Evolutionary conservation across 306 rosid genomes (phyloP).

Genomic region (Macrotyloma uniflorum): DNA sequence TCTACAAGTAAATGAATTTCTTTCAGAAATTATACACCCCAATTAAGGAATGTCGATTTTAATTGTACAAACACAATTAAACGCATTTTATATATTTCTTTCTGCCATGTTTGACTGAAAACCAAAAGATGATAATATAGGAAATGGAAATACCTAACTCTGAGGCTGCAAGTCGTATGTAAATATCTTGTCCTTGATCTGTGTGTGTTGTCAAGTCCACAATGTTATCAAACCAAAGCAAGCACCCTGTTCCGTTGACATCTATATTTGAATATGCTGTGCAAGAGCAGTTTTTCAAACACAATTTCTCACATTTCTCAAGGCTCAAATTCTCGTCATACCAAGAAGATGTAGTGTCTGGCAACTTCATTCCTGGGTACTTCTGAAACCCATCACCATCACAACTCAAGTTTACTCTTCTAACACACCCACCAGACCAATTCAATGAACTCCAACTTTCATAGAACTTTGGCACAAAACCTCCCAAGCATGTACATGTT

Average conservation of each 20-base stretch:
- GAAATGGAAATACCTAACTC: constrained; percentile 1
- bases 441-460: constrained; percentile 11
- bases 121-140: background rate
- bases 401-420: background rate
- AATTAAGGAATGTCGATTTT: background rate
- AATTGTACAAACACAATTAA: background rate
- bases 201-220: constrained; percentile 26
- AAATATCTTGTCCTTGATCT: constrained; percentile 25
- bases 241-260: constrained; percentile 31
- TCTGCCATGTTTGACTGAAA: background rate
- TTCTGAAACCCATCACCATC: background rate
- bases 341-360: constrained; percentile 24
- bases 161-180: constrained; percentile 10
- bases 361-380: constrained; percentile 15
- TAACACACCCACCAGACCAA: constrained; percentile 29
- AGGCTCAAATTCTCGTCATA: background rate
- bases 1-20: background rate
- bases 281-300: constrained; percentile 23
- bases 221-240: constrained; percentile 38
- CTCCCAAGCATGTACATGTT: constrained; percentile 19
- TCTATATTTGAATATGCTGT: background rate
- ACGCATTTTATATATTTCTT: background rate
- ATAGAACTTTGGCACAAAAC: constrained; percentile 11
- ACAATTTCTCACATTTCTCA: constrained; percentile 11
- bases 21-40: background rate